Conservation (phyloP, 2,329 filamentous ascomycete genomes). For the Sphaerulina populicola region DNA sequence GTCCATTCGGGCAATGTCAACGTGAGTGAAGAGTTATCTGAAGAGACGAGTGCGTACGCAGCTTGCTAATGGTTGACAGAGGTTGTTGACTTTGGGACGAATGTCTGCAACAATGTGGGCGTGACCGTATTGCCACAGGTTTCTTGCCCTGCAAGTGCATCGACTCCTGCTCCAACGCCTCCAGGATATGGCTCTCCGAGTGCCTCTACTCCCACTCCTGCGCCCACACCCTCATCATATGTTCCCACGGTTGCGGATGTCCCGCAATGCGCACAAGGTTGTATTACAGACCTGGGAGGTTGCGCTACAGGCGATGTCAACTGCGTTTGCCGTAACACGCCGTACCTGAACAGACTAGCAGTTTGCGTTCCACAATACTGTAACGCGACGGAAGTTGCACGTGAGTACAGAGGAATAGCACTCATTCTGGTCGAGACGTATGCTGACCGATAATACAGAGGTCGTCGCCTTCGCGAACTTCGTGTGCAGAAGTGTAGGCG, state of each 20-base stretch:
- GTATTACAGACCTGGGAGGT: not conserved
- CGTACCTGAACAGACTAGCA: not conserved
- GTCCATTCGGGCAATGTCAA: not conserved
- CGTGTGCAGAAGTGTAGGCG: slow-evolving; percentile 3
- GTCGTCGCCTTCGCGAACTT: slow-evolving; percentile 7
- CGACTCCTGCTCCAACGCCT: not conserved
- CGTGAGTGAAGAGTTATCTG: not conserved
- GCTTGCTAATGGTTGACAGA: not conserved
- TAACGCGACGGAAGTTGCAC: not conserved
- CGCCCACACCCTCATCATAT: not conserved
- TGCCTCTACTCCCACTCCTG: not conserved
- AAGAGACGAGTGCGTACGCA: not conserved
- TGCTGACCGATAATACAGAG: not conserved
- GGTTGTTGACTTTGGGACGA: slow-evolving; percentile 8
- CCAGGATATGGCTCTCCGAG: not conserved
- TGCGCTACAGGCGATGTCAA: slow-evolving; percentile 3
- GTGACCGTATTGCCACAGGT: slow-evolving; percentile 1
- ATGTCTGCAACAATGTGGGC: slow-evolving; percentile 4
- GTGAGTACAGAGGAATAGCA: not conserved
- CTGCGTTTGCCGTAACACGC: slow-evolving; percentile 3
- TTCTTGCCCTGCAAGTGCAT: not conserved
- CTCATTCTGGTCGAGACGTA: too few species aligned
- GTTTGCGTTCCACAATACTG: not conserved
- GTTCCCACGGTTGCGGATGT: not conserved
- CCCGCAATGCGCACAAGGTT: not conserved